phyloP scores from a whole-genome alignment of 345 rosid genomes.

The Eucalyptus marginata region DNA sequence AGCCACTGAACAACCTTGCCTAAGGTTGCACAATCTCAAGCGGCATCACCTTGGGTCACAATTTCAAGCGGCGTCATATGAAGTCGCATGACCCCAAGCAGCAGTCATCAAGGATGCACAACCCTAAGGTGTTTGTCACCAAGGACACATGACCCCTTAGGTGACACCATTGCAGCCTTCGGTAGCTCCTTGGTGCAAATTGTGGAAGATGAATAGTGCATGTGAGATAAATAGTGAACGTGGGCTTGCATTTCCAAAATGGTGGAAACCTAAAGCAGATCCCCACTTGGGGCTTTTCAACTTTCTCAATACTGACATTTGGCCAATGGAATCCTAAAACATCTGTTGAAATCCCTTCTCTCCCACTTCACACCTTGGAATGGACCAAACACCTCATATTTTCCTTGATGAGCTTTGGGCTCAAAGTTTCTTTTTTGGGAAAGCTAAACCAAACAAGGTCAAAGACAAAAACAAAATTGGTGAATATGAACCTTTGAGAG shows the following conservation, averaged over 20 bases:
- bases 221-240: rapidly evolving
- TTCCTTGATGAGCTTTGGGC: rapidly evolving
- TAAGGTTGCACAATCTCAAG: too few relatives aligned
- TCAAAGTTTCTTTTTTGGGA: too few relatives aligned
- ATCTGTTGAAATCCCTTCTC: rapidly evolving
- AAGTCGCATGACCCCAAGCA: rapidly evolving
- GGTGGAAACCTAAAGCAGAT: rapidly evolving
- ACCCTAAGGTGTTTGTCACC: rapidly evolving
- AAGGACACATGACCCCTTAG: too few relatives aligned
- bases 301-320: too few relatives aligned
- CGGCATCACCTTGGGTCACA: rapidly evolving
- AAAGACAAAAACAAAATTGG: too few relatives aligned
- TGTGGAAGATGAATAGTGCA: too few relatives aligned
- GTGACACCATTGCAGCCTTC: rapidly evolving
- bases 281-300: rapidly evolving
- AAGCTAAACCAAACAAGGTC: rapidly evolving
- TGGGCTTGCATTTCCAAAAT: too few relatives aligned
- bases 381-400: rapidly evolving
- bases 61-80: rapidly evolving
- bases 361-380: rapidly evolving
- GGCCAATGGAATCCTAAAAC: rapidly evolving
- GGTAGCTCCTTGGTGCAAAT: too few relatives aligned
- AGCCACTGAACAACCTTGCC: rapidly evolving
- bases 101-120: rapidly evolving
- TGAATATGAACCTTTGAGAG: neutral